Evolutionary conservation across 2,329 filamentous ascomycete genomes (phyloP), one percentile per base, ranked within the genome.

Genomic region (Cadophora luteo-olivacea): DNA sequence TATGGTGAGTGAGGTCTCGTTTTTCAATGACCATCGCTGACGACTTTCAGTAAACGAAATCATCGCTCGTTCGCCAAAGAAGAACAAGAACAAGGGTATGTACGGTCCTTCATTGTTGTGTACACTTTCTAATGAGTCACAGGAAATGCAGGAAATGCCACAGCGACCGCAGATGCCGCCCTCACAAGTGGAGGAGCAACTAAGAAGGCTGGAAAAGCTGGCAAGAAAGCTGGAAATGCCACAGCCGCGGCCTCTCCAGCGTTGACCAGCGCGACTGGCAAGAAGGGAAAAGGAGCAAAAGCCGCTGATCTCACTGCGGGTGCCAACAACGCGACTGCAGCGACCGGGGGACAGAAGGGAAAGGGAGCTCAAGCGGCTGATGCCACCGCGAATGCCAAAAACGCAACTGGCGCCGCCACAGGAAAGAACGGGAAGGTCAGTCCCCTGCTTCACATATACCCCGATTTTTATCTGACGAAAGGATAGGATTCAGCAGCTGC

Each of bases 1-100:
- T 58, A 67, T 62, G 61, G 72, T 65, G 66, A 64, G 58, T 49
- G 7, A n/a, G 11, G 4, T 9, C 1, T 22, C 2, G 11, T 16
- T 11, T 22, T 25, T 66, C 8, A 25, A 14, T 1, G 25, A 55
- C 58, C 8, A 41, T 41, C 4, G 29, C 57, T 71, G 66, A 72
- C 48, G 22, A n/a, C 1, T 1, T 22, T 11, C 49, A 73, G 72
- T 68, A 22, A 54, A 67, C 19, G 66, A 70, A n/a, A 66, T 75
- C 16, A 69, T 72, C 61, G 61, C 58, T 58, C 72, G 72, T 61
- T 66, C 66, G 33, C 69, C 72, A 57, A 73, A 75, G 68, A 73
- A 72, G 24, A 58, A 33, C 12, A 66, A 73, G 65, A 63, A 58
- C 48, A 67, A 63, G 41, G 68, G 65, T 70, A 64, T n/a, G 65